Percentiles rank a stretch among this genome's conserved stretches.
Conservation (phyloP, 768 basidiomycete genomes). For the Tulasnella sp. region DNA sequence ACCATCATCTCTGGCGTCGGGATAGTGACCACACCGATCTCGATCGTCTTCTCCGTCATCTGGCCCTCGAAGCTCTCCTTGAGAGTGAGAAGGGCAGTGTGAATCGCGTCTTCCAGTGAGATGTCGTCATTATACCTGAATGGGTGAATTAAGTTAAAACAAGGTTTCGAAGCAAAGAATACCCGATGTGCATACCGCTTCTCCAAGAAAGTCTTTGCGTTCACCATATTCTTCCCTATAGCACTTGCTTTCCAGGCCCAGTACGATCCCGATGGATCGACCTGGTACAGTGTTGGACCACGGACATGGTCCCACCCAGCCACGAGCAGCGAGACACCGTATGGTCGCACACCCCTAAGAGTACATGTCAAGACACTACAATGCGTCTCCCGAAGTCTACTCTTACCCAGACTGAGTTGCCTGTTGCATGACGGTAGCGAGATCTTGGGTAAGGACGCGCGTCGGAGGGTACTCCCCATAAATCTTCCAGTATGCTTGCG, state of each 20-base stretch:
- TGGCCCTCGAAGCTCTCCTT: constrained; percentile 99
- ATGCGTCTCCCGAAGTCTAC: too few relatives aligned
- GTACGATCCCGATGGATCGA: constrained; percentile 96
- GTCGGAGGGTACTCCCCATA: constrained; percentile 98
- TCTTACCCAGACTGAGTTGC: constrained; percentile 99
- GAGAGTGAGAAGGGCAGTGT: constrained; percentile 92
- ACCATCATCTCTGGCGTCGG: constrained; percentile 55
- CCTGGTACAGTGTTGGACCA: constrained; percentile 97
- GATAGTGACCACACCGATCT: constrained; percentile 92
- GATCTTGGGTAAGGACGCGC: constrained; percentile 89
- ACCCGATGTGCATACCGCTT: constrained; percentile 60
- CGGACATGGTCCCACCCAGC: constrained; percentile 93
- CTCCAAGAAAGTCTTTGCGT: constrained; percentile 98
- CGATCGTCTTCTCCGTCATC: constrained; percentile 99
- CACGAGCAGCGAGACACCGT: constrained; percentile 91
- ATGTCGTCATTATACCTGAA: constrained; percentile 99
- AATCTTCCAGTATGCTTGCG: constrained; percentile 98
- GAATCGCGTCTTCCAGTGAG: constrained; percentile 95
- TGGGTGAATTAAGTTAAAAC: constrained; percentile 19
- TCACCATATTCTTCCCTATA: constrained; percentile 99
- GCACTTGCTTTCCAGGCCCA: constrained; percentile 99
- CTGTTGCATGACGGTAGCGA: constrained; percentile 97
- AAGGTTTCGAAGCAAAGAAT: constrained; percentile 19
- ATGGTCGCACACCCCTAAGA: constrained; percentile 93
- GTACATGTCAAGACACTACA: neutral